A percentile compares a stretch with the other conserved stretches of the same genome.
phyloP scores from a whole-genome alignment of 2,329 filamentous ascomycete species.

The Cercospora canescens region DNA sequence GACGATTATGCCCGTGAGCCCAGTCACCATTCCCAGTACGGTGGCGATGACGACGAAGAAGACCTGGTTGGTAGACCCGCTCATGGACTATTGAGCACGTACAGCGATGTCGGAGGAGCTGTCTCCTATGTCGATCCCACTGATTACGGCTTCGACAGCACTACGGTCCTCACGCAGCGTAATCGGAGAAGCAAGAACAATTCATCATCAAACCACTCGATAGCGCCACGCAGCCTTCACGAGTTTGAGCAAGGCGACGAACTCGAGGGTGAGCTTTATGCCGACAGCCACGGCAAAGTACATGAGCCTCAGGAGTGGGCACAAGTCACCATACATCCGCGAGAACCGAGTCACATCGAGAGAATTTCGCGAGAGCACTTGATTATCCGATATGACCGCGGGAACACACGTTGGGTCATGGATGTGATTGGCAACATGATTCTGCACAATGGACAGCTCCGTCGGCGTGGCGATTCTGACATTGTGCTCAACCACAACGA shows the following conservation, averaged over 20 bases:
- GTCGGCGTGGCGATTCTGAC: constrained; percentile 48
- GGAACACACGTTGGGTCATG: constrained; percentile 65
- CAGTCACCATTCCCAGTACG: constrained; percentile 30
- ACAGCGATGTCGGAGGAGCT: constrained; percentile 35
- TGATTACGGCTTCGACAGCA: constrained; percentile 48
- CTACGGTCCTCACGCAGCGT: constrained; percentile 36
- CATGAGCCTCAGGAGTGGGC: constrained; percentile 15
- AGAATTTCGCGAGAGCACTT: constrained; percentile 74
- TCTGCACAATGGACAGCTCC: constrained; percentile 59
- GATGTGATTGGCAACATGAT: constrained; percentile 67
- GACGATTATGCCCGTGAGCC: constrained; percentile 31
- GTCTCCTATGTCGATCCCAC: constrained; percentile 42
- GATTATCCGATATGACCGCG: constrained; percentile 68
- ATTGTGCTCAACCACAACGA: constrained; percentile 64
- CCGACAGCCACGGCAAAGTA: constrained; percentile 40
- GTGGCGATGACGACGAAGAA: constrained; percentile 23
- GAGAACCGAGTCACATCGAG: constrained; percentile 61
- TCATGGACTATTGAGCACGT: constrained; percentile 31
- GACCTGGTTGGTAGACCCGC: constrained; percentile 33
- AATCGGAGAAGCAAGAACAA: constrained; percentile 25
- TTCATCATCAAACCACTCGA: constrained; percentile 54
- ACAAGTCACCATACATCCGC: constrained; percentile 31
- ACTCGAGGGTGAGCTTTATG: constrained; percentile 26
- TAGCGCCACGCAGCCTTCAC: constrained; percentile 31
- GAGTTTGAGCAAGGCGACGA: constrained; percentile 18